Evolutionary conservation across 2,329 filamentous ascomycete species (phyloP).

Genomic region (Exutisphaerella laricina): DNA sequence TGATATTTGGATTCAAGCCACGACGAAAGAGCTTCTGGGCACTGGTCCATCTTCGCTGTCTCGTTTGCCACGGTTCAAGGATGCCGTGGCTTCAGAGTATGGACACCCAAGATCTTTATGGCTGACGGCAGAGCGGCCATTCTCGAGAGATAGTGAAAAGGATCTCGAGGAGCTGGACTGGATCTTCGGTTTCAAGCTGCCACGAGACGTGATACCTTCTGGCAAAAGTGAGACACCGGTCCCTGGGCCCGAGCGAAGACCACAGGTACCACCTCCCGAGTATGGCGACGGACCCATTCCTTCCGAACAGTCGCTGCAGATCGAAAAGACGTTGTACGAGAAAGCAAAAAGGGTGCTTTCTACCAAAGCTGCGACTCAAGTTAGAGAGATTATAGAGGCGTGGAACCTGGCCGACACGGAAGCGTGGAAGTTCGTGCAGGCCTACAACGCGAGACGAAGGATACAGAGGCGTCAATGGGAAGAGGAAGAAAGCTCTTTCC

Average conservation of each 20-base stretch:
- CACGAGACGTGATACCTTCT: slow-evolving; percentile 49
- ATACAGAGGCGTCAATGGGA: slow-evolving; percentile 65
- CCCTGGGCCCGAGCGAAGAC: slow-evolving; percentile 52
- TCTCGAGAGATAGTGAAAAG: slow-evolving; percentile 33
- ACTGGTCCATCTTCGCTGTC: slow-evolving; percentile 56
- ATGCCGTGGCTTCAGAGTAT: slow-evolving; percentile 66
- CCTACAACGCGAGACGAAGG: slow-evolving; percentile 57
- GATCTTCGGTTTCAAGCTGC: slow-evolving; percentile 81
- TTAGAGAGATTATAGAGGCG: slow-evolving; percentile 44
- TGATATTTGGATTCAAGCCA: slow-evolving; percentile 69
- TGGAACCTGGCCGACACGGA: slow-evolving; percentile 66
- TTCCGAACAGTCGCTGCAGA: slow-evolving; percentile 48
- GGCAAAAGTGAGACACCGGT: slow-evolving; percentile 55
- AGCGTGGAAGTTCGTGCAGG: slow-evolving; percentile 68
- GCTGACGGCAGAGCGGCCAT: slow-evolving; percentile 65
- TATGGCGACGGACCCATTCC: slow-evolving; percentile 49
- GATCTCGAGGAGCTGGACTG: slow-evolving; percentile 66
- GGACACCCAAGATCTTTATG: slow-evolving; percentile 65
- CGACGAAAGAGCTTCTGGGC: slow-evolving; percentile 65
- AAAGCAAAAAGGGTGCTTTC: slow-evolving; percentile 22
- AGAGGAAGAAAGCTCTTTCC: slow-evolving; percentile 61
- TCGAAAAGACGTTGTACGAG: slow-evolving; percentile 53
- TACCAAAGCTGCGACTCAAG: slow-evolving; percentile 17
- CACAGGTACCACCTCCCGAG: slow-evolving; percentile 42
- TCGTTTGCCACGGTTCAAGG: slow-evolving; percentile 71